Conservation (phyloP, 768 basidiomycete genomes). For the Cubamyces lactineus region DNA sequence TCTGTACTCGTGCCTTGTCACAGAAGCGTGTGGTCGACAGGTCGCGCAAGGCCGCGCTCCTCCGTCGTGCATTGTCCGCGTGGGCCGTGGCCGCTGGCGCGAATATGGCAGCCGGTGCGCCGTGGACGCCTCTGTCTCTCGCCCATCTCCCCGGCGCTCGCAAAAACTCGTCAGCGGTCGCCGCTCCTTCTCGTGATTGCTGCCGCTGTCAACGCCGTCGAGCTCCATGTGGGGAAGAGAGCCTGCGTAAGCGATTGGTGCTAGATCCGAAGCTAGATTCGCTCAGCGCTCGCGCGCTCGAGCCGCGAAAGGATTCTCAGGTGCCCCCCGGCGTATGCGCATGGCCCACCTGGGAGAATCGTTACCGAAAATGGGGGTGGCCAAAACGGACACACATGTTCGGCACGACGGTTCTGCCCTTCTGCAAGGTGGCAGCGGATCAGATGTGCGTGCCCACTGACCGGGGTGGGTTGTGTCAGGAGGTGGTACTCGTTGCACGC, state of each 20-base stretch:
- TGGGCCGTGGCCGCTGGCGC: not conserved
- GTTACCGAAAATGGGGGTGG: constrained; percentile 12
- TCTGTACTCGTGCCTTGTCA: not conserved
- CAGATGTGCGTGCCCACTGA: not conserved
- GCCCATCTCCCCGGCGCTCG: not conserved
- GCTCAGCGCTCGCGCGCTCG: too few relatives aligned
- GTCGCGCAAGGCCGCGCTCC: not conserved
- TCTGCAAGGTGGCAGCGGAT: not conserved
- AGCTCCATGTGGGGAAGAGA: constrained; percentile 12
- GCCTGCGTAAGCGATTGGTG: not conserved
- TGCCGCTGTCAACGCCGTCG: constrained; percentile 7
- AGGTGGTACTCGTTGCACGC: not conserved
- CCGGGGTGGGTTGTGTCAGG: not conserved
- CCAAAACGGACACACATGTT: not conserved
- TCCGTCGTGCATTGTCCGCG: not conserved
- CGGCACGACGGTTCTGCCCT: constrained; percentile 3
- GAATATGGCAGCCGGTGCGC: not conserved
- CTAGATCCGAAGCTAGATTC: not conserved
- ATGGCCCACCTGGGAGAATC: too few relatives aligned
- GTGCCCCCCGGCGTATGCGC: too few relatives aligned
- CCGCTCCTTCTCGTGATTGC: constrained; percentile 11
- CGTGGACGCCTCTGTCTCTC: not conserved
- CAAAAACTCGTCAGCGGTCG: not conserved
- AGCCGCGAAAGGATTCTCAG: too few relatives aligned
- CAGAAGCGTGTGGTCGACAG: constrained; percentile 3